A percentile compares a stretch with the other conserved stretches of the same genome.
Conservation (phyloP, 73 alveolate genomes). For the Urostyla sp. region DNA sequence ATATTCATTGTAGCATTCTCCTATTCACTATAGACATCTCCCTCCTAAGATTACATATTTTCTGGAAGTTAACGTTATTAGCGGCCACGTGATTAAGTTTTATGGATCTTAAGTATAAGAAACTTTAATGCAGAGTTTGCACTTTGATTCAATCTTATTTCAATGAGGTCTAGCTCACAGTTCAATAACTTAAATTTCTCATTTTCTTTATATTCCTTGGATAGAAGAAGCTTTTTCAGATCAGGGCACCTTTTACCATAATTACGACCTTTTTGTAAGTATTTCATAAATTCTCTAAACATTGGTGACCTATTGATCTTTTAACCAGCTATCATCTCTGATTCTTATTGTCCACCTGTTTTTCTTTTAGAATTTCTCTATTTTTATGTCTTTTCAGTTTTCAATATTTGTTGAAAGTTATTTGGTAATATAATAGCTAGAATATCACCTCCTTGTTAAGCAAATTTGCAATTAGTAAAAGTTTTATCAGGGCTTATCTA, state of each 20-base stretch:
- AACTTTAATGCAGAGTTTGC: conserved; percentile 19
- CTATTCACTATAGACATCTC: conserved; percentile 5
- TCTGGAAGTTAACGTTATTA: no score
- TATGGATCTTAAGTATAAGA: conserved; percentile 23
- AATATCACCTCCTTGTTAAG: conserved; percentile 27
- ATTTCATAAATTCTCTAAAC: conserved; percentile 44
- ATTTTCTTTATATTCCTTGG: conserved; percentile 43
- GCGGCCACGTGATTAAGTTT: no score
- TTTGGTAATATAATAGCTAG: conserved; percentile 31
- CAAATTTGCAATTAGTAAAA: neutral
- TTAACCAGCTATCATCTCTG: neutral
- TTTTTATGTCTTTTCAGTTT: conserved; percentile 26
- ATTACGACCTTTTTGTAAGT: conserved; percentile 26
- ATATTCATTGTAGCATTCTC: conserved; percentile 3
- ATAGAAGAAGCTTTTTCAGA: neutral
- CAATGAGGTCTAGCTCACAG: conserved; percentile 14
- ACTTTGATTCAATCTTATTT: neutral
- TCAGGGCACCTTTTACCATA: conserved; percentile 30
- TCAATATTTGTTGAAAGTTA: conserved; percentile 10
- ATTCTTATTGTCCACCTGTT: conserved; percentile 2
- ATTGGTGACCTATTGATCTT: conserved; percentile 4
- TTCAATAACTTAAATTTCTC: conserved; percentile 34
- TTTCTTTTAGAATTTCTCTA: conserved; percentile 21
- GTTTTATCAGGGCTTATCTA: conserved; percentile 10
- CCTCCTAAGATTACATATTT: no score